Base-by-base conservation (phyloP, 306 rosid species). In the Corylus heterophylla region DNA sequence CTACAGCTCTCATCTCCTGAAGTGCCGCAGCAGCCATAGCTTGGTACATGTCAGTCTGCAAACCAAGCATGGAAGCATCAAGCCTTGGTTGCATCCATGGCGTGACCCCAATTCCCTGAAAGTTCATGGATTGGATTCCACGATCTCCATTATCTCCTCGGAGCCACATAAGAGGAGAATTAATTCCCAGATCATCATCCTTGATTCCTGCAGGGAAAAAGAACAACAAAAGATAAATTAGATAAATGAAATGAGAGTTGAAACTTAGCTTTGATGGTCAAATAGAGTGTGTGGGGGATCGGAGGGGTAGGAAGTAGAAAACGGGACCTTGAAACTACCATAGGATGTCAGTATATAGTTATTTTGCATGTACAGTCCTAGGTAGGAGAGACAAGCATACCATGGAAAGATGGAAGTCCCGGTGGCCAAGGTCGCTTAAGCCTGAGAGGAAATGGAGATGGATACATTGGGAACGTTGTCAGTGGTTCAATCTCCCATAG, bases 391-490 rank as follows among this genome's bases (percentile, higher is more conserved):
- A 77, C 70, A 54, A 73, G 78, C 83, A 85, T 80, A 95, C 99
- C 99, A 54, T 88, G 92, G 80, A 90, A 90, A 64, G 98, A 83
- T 48, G 99, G 96, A 50, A 95, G 83, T 74, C 97, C 99, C 0
- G 94, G 83, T 25, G 97, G 97, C 98, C 99, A 95, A 0, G 97
- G 97, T 69, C 98, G 92, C 83, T 95, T 95, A 74, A 95, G 97
- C 84, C 99, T 82, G 8, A 95, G 93, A 8, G 98, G 94, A 76
- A 93, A 95, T 7, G 97, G 89, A 42, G 99, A 93, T 48, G 99
- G 96, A 87, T 95, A 95, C 99, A 95, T 91, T 0, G 99, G 99
- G 83, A 95, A 95, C 17, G 99, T 93, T 12, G 99, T 95, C 79
- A 95, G 80, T 16, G 99, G 99, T 82, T 95, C 99, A 83, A 93